phyloP scores from a whole-genome alignment of 225 moss, liverwort and hornwort genomes.

The Pseudoscleropodium purum region DNA sequence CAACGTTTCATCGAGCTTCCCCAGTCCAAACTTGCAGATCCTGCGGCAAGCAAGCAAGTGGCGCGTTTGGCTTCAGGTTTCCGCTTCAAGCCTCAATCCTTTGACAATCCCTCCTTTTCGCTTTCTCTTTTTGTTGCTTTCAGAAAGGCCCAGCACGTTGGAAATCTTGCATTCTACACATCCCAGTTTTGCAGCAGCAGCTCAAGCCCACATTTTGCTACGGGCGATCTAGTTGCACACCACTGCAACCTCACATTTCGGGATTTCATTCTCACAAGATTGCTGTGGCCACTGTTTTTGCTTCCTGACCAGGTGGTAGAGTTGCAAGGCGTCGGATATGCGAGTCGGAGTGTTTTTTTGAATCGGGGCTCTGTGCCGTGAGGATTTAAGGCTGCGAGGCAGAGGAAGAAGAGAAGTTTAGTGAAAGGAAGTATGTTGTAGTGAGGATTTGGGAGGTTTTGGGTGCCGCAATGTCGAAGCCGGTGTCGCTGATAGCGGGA shows the following conservation, averaged over 20 bases:
- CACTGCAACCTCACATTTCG: neutral
- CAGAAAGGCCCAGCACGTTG: neutral
- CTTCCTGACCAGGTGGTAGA: neutral
- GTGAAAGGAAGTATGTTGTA: neutral
- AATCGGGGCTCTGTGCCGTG: neutral
- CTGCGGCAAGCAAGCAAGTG: neutral
- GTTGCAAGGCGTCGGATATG: neutral
- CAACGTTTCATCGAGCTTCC: neutral
- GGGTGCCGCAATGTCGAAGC: neutral
- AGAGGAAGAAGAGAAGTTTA: neutral
- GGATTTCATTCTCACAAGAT: neutral
- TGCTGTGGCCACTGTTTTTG: neutral
- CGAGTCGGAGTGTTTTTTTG: neutral
- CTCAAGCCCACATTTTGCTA: neutral
- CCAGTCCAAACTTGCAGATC: neutral
- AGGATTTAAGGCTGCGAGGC: neutral
- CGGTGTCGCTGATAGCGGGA: neutral
- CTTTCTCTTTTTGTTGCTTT: neutral
- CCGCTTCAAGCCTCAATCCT: neutral
- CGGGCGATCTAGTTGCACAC: neutral
- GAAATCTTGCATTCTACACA: neutral
- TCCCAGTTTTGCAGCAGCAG: neutral
- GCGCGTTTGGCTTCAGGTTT: neutral
- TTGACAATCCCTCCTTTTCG: neutral
- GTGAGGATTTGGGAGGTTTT: neutral